Evolutionary conservation across 2,329 filamentous ascomycete species (phyloP), one percentile per base, ranked within the genome.

Genomic region (Penicillium sp.): DNA sequence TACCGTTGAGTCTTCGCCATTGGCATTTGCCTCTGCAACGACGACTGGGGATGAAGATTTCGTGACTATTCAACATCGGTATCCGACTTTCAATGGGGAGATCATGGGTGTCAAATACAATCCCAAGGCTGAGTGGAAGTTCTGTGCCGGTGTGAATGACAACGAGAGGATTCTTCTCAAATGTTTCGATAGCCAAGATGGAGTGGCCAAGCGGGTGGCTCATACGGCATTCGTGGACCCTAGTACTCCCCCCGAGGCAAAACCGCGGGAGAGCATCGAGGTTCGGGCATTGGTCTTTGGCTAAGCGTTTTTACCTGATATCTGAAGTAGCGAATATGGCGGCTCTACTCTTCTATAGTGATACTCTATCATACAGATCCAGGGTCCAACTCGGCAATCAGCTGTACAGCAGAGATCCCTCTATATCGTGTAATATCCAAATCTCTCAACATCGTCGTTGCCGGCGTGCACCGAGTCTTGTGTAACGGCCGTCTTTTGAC

Each of bases 371-470:
- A 52, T 49, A 45, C 7, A 47, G n/a, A 31, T 11, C 38, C 17
- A 20, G n/a, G n/a, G n/a, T 1, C 38, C 38, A 47, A 15, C 14
- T 10, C n/a, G 14, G 15, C 31, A 4, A 47, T 14, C 31, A 17
- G 17, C 25, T 47, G 14, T 41, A 53, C 51, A 53, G 10, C 10
- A 20, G 34, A 5, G 28, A 17, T 10, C 2, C 34, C 42, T 39
- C 43, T 55, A 49, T 55, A 55, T 55, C 22, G 52, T 55, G 28
- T 37, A 55, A 45, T 55, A 55, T 47, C 52, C 41, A n/a, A 55
- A 47, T 25, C 42, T 47, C 22, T 45, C 41, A 37, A 38, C 31
- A 20, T 55, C 52, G 11, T 45, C 34, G 20, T 54, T 31, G 7
- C 17, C 51, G 14, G 31, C 11, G 8, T 39, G 15, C 20, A 37